Evolutionary conservation across 768 basidiomycete genomes (phyloP).

Genomic region (Suillus occidentalis): DNA sequence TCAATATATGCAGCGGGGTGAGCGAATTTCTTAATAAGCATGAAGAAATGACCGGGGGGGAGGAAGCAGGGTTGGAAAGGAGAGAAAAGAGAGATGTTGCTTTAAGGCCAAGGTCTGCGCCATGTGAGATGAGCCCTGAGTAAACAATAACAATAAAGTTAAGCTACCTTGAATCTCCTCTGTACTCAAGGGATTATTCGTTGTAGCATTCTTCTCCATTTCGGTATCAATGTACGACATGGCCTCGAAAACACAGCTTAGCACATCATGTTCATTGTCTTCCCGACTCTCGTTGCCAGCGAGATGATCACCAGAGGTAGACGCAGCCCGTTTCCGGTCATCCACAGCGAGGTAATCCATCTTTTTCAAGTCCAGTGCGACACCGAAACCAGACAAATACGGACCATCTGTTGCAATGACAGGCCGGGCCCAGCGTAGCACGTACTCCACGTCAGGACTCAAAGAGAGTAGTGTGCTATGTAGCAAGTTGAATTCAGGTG

Average conservation of each 20-base stretch:
- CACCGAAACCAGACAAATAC: constrained; percentile 85
- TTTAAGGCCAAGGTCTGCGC: constrained; percentile 64
- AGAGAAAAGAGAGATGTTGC: constrained; percentile 73
- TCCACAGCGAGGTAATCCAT: constrained; percentile 95
- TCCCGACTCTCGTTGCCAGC: neutral
- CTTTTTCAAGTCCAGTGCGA: constrained; percentile 91
- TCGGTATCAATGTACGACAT: constrained; percentile 28
- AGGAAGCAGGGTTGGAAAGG: constrained; percentile 50
- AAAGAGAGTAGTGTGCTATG: constrained; percentile 62
- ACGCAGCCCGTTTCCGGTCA: constrained; percentile 50
- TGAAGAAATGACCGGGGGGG: constrained; percentile 25
- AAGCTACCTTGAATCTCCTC: constrained; percentile 57
- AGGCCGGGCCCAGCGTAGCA: constrained; percentile 51
- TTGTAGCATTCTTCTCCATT: constrained; percentile 35
- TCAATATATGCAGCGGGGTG: constrained; percentile 38
- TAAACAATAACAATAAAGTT: neutral
- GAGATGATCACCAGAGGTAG: neutral
- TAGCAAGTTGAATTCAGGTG: constrained; percentile 67
- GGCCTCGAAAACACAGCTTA: constrained; percentile 31
- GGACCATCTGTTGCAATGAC: constrained; percentile 8
- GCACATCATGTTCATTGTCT: constrained; percentile 22
- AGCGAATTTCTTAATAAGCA: constrained; percentile 22
- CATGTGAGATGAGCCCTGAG: neutral
- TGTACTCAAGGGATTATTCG: constrained; percentile 45
- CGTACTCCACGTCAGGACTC: constrained; percentile 60